Base-by-base conservation (phyloP, 805 yeast genomes). In the Diddensiella transvaalensis region DNA sequence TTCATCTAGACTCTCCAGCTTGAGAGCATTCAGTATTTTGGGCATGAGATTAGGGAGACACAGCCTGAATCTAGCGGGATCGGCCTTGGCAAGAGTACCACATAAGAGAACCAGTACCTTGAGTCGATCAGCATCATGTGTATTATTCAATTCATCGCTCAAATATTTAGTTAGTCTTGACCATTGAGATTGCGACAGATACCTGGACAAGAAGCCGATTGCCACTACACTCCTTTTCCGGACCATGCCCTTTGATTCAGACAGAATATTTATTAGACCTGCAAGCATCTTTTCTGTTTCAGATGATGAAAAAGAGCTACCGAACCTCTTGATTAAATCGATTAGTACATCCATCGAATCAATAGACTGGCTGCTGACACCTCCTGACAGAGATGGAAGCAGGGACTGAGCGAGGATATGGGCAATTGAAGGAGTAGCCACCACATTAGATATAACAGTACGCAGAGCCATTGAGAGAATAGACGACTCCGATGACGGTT, bases 341-440 rank as follows among this genome's bases (percentile, higher is more conserved):
- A 76, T 70, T 39, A 83, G 61, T 3, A 82, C 72, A 60, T 85
- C 91, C 53, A 83, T 73, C 36, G 74, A 67, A 56, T 85, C 89
- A 30, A 82, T 72, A 0, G 73, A 3, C 53, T 51, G 53, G 11
- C 60, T 49, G 30, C 49, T 22, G 37, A 49, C 22, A 22, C 24
- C 44, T 13, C 50, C 52, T 6, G 44, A 49, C n/a, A 55, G 48
- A 4, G 48, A 54, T 4, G 60, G 61, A n/a, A 64, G 55, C 10
- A 69, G 50, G 1, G 52, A 43, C 23, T 51, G 41, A 8, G 59
- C 55, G 33, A 68, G 53, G 11, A 64, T 43, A 10, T 49, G 49
- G 21, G 60, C 63, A 19, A 50, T 52, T 13, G 54, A 23, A 8
- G 55, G 36, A n/a, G 60, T 54, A 15, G 56, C 60, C 10, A 55